These are phyloP conservation scores for Hypholoma sublateritium DNA, from an alignment of 768 basidiomycete genomes.

Conservation along the genomic window DNA sequence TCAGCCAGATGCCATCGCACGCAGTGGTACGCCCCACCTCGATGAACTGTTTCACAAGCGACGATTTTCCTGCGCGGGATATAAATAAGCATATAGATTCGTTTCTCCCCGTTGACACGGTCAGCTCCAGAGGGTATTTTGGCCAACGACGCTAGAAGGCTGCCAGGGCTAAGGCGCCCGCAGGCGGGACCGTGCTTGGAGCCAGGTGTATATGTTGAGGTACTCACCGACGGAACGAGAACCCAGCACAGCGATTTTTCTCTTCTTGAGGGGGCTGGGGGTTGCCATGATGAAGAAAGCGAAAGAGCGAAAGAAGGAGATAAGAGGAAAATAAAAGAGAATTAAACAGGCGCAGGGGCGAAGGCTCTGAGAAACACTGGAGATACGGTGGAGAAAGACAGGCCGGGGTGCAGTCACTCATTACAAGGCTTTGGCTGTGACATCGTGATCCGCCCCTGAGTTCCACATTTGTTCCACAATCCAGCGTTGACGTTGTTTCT, in stretches of 20 bases:
- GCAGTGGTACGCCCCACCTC: conserved; percentile 39
- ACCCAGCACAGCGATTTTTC: conserved; percentile 89
- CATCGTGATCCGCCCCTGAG: not conserved
- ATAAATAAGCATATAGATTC: conserved; percentile 2
- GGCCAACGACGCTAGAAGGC: not conserved
- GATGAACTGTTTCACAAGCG: conserved; percentile 91
- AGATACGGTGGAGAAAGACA: not conserved
- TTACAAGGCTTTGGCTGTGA: not conserved
- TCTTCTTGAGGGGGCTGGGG: conserved; percentile 56
- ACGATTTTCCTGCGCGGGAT: conserved; percentile 79
- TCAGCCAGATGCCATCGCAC: not conserved
- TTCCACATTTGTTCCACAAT: not conserved
- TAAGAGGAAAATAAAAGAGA: conserved; percentile 4
- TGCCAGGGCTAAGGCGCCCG: not conserved
- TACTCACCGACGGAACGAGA: conserved; percentile 85
- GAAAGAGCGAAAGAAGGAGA: not conserved
- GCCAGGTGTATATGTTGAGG: not conserved
- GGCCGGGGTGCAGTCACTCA: not conserved
- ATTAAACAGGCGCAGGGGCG: not conserved
- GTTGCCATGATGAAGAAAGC: conserved; percentile 1
- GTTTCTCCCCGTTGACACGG: not conserved
- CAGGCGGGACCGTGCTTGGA: conserved; percentile 1
- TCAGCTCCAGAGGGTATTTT: not conserved
- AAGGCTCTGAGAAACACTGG: not conserved
- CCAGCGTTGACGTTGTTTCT: not conserved